Evolutionary conservation across 2,329 filamentous ascomycete species (phyloP).

Genomic region (Trichoderma aggressivum): DNA sequence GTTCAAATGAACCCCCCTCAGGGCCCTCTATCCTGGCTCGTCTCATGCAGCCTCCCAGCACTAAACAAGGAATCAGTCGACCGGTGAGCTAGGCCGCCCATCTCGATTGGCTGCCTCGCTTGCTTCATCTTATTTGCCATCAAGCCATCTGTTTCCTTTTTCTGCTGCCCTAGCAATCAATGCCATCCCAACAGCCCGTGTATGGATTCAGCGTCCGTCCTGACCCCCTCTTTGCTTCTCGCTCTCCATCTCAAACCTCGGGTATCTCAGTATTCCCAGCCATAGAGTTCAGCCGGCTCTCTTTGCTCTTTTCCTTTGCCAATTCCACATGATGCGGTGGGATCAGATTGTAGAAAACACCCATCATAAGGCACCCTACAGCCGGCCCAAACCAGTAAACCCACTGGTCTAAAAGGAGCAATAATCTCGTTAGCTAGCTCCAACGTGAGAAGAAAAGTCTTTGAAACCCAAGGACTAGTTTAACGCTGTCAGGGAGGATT

Average conservation of each 20-base stretch:
- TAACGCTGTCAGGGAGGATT: fast-evolving
- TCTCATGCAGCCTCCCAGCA: not conserved
- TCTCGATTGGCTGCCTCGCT: not conserved
- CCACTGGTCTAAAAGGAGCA: slow-evolving; percentile 30
- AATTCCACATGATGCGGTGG: slow-evolving; percentile 29
- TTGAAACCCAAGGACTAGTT: not conserved
- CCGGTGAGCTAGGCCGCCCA: not conserved
- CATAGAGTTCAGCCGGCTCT: not conserved
- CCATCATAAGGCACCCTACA: slow-evolving; percentile 28
- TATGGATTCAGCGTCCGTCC: not conserved
- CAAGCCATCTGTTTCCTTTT: not conserved
- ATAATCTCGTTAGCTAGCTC: not conserved
- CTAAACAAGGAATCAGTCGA: not conserved
- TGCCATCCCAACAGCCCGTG: not conserved
- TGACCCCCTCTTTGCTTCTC: not conserved
- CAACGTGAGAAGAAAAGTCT: not conserved
- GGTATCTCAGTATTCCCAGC: not conserved
- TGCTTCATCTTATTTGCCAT: not conserved
- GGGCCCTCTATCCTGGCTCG: not conserved
- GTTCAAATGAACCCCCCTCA: not conserved
- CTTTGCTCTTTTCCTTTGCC: not conserved
- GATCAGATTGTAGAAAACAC: slow-evolving; percentile 29
- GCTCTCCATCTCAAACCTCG: not conserved
- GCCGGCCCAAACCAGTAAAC: slow-evolving; percentile 38
- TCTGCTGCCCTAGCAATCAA: not conserved